Evolutionary conservation across 768 basidiomycete species (phyloP).

Genomic region (Ramaria sp.): DNA sequence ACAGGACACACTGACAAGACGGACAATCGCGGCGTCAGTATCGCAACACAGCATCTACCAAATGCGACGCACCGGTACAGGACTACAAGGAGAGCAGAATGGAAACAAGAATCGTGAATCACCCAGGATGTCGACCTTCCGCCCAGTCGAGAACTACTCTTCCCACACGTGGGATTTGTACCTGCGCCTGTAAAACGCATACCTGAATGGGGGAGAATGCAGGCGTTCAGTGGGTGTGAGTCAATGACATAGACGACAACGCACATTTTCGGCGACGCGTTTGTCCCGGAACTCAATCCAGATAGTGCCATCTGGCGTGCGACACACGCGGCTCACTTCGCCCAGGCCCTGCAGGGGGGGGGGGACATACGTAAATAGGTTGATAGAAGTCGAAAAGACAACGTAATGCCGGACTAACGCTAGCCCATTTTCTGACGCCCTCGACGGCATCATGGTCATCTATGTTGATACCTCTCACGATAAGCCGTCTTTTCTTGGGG

Average conservation of each 20-base stretch:
- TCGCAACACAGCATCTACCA: no score
- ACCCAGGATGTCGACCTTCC: slow-evolving; percentile 7
- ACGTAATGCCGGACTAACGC: neutral
- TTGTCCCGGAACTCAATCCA: slow-evolving; percentile 7
- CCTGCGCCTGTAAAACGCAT: slow-evolving; percentile 3
- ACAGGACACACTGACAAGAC: neutral
- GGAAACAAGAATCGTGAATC: neutral
- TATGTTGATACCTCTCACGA: neutral
- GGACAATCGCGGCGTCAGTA: no score
- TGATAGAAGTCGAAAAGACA: neutral
- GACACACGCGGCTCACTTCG: neutral
- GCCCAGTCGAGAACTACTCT: slow-evolving; percentile 7
- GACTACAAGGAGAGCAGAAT: neutral
- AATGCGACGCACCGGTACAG: no score
- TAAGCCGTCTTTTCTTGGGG: neutral
- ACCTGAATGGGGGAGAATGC: neutral
- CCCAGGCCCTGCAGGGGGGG: slow-evolving; percentile 1
- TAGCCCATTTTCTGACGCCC: neutral
- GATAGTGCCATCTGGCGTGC: slow-evolving; percentile 2
- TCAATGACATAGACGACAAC: neutral
- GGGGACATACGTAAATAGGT: no score
- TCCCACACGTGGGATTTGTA: slow-evolving; percentile 5
- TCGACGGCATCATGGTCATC: neutral
- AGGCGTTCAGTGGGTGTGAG: neutral
- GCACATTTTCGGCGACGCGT: slow-evolving; percentile 6